Evolutionary conservation across 2,329 filamentous ascomycete species (phyloP).

Genomic region (Sphaerulina musiva): DNA sequence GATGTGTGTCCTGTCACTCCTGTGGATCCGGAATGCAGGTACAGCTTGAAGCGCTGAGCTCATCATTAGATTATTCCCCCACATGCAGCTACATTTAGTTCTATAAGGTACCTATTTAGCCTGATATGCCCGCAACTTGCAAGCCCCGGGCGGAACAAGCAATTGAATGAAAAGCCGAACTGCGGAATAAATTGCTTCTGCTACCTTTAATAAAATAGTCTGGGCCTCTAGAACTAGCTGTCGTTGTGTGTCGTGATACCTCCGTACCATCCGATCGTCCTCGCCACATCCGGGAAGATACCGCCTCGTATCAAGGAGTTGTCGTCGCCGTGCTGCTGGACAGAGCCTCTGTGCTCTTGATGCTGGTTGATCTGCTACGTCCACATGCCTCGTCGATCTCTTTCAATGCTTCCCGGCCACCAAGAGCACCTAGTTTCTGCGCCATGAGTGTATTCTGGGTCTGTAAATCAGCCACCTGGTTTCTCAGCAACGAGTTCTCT

Average conservation of each 20-base stretch:
- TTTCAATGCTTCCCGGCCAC: constrained; percentile 29
- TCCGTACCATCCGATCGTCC: neutral
- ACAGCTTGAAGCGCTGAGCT: neutral
- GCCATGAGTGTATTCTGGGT: constrained; percentile 51
- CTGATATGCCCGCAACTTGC: neutral
- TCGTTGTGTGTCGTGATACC: neutral
- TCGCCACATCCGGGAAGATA: neutral
- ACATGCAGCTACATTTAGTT: neutral
- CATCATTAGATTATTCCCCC: neutral
- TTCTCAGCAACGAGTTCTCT: constrained; percentile 47
- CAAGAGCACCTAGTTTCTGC: constrained; percentile 33
- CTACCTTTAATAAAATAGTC: neutral
- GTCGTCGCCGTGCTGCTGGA: neutral
- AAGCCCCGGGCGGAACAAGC: no score
- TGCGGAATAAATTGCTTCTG: neutral
- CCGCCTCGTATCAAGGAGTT: neutral
- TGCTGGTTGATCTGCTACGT: constrained; percentile 11
- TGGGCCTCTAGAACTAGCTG: neutral
- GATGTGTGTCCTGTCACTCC: neutral
- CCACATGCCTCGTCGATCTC: constrained; percentile 17
- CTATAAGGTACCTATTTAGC: neutral
- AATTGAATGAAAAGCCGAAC: neutral
- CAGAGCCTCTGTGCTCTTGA: constrained; percentile 13
- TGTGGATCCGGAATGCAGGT: neutral
- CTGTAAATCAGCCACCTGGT: constrained; percentile 51